phyloP scores from a whole-genome alignment of 768 basidiomycete genomes.

The Tubosaeta sp. region DNA sequence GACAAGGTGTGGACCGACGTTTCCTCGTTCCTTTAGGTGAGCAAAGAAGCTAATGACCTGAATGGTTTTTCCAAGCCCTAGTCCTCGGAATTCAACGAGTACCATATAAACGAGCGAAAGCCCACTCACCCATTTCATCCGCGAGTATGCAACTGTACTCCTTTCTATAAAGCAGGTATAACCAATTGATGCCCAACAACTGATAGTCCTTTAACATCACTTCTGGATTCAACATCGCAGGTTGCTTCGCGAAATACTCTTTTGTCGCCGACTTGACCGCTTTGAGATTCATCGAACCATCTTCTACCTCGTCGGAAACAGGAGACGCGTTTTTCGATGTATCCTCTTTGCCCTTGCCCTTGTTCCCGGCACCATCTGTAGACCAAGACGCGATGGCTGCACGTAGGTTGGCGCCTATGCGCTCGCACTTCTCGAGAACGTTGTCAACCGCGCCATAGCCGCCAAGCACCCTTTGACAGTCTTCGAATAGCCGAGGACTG shows the following conservation, averaged over 20 bases:
- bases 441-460: slow-evolving; percentile 87
- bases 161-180: slow-evolving; percentile 78
- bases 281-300: slow-evolving; percentile 59
- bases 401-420: slow-evolving; percentile 71
- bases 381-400: slow-evolving; percentile 79
- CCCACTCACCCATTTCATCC: slow-evolving; percentile 91
- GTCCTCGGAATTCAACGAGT: background rate
- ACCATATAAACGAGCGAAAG: background rate
- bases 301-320: slow-evolving; percentile 40
- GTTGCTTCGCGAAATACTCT: slow-evolving; percentile 75
- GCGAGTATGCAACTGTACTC: slow-evolving; percentile 92
- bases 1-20: slow-evolving; percentile 83
- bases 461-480: slow-evolving; percentile 77
- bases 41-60: slow-evolving; percentile 98
- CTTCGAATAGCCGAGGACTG: slow-evolving; percentile 86
- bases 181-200: slow-evolving; percentile 95
- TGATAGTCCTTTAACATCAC: slow-evolving; percentile 95
- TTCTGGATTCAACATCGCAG: slow-evolving; percentile 56
- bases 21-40: slow-evolving; percentile 74
- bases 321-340: slow-evolving; percentile 15
- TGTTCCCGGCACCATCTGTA: slow-evolving; percentile 25
- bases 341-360: slow-evolving; percentile 39
- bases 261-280: slow-evolving; percentile 42
- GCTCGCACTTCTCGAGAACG: slow-evolving; percentile 85
- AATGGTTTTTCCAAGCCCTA: slow-evolving; percentile 96